A percentile compares a stretch with the other conserved stretches of the same genome.
These are phyloP conservation scores for Acacia acuminata DNA, from an alignment of 306 rosid genomes.

Conservation along the genomic window DNA sequence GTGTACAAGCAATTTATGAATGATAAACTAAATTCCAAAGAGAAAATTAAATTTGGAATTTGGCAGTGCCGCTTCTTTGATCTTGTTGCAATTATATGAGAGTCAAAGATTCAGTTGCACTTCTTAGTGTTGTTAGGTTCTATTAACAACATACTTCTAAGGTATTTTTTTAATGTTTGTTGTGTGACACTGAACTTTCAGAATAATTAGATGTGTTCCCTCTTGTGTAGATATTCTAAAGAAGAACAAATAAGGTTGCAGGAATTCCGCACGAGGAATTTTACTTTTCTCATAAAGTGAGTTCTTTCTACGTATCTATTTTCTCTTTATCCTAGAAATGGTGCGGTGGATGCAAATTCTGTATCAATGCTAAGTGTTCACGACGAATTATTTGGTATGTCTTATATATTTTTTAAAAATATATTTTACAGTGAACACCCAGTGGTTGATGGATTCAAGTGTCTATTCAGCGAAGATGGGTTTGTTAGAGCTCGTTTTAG, in stretches of 20 bases:
- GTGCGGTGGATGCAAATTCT: not conserved
- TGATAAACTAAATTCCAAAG: not conserved
- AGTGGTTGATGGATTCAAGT: constrained; percentile 64
- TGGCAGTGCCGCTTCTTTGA: not conserved
- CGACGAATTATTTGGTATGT: not conserved
- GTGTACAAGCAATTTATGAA: not conserved
- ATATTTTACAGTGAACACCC: constrained; percentile 65
- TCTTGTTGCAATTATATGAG: not conserved
- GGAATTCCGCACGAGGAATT: constrained; percentile 64
- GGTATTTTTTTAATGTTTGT: not conserved
- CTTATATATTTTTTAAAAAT: constrained; percentile 13
- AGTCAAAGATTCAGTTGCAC: not conserved
- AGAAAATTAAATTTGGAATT: not conserved
- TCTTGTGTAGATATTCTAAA: constrained; percentile 78
- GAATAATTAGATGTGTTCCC: not conserved
- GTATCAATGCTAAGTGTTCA: not conserved
- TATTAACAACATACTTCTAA: not conserved
- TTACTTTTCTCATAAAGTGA: constrained; percentile 80
- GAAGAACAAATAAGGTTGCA: constrained; percentile 72
- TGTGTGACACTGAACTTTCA: constrained; percentile 1
- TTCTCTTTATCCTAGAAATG: not conserved
- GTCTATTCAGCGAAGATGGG: constrained; percentile 66
- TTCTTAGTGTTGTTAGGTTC: not conserved
- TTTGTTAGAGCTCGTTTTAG: constrained; percentile 57
- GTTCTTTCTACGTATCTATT: constrained; percentile 33